Evolutionary conservation across 2,329 filamentous ascomycete species (phyloP).

Genomic region (Myrmaecium sp.): DNA sequence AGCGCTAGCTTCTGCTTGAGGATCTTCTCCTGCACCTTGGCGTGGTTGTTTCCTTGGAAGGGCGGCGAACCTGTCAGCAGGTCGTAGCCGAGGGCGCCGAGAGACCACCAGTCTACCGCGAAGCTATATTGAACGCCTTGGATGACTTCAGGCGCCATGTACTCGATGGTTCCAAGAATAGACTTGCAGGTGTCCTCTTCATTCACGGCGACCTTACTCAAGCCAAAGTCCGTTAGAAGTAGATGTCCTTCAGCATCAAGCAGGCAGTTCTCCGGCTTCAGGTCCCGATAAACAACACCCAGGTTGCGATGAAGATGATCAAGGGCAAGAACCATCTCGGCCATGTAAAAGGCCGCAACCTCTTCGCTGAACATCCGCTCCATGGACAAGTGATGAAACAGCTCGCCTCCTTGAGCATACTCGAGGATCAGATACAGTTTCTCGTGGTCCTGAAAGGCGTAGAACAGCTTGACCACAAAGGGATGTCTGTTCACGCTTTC

Average conservation of each 20-base stretch:
- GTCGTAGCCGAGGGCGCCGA: conserved; percentile 83
- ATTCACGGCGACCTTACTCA: conserved; percentile 83
- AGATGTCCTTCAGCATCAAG: conserved; percentile 83
- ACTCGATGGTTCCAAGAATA: conserved; percentile 86
- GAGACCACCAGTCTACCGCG: conserved; percentile 96
- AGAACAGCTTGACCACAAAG: conserved; percentile 95
- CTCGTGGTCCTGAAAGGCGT: conserved; percentile 95
- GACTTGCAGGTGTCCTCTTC: conserved; percentile 62
- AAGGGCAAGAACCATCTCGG: conserved; percentile 86
- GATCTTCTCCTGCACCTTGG: conserved; percentile 93
- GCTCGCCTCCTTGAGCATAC: conserved; percentile 90
- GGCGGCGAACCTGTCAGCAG: conserved; percentile 84
- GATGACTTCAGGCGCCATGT: conserved; percentile 96
- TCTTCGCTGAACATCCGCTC: conserved; percentile 92
- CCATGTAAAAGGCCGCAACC: conserved; percentile 92
- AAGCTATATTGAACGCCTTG: conserved; percentile 79
- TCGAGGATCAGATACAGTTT: conserved; percentile 95
- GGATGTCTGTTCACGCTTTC: conserved; percentile 94
- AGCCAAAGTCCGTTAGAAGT: conserved; percentile 86
- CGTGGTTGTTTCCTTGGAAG: conserved; percentile 77
- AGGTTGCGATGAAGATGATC: conserved; percentile 85
- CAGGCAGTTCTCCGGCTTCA: conserved; percentile 96
- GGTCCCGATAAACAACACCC: conserved; percentile 87
- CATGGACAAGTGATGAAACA: conserved; percentile 86
- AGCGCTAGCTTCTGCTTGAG: conserved; percentile 77